Evolutionary conservation across 2,329 filamentous ascomycete genomes (phyloP), one percentile per base, ranked within the genome.

Genomic region (Fusarium vanettenii): DNA sequence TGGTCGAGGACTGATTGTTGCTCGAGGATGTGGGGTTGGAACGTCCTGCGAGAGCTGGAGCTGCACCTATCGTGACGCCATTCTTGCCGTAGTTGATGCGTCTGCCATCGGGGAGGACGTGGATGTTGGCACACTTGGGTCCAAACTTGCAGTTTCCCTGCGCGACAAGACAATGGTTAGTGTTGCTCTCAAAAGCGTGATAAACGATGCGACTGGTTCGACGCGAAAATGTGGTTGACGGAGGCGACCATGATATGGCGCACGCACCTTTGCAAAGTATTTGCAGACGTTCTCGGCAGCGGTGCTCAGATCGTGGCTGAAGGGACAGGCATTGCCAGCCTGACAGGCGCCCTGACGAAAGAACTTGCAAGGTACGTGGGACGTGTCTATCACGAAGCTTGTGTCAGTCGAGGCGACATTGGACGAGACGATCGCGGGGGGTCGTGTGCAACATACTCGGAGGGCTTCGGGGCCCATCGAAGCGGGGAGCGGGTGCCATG

Each of bases 91-190:
- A 92, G 84, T 98, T 98, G 81, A 98, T 94, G 81, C 96, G 91
- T 79, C 95, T 92, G 70, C 97, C 97, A 84, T 98, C 95, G 77
- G 95, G 95, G 59, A 98, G 92, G 80, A 98, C 93, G 84, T 99
- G 97, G 75, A 97, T 94, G 81, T 98, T 94, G 80, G 96, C 96
- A 87, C 97, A 99, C 85, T 98, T 98, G 74, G 95, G 94, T 72
- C 97, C 97, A 83, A 98, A 99, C 84, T 98, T 98, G 91, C 97
- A 99, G 85, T 98, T 98, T 77, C 97, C 97, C 95, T 98, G 66
- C 39, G 50, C 61, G 60, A 64, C 37, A 63, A 55, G 18, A 60
- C 67, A 67, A 76, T 73, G 66, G 73, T 79, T 61, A 79, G 72
- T 59, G 13, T 35, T 63, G 27, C 16, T 67, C 55, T 39, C 33